Evolutionary conservation across 371 early-diverging fungal species (phyloP), one percentile per base, ranked within the genome.

Genomic region (Dinochytrium kinnereticum): DNA sequence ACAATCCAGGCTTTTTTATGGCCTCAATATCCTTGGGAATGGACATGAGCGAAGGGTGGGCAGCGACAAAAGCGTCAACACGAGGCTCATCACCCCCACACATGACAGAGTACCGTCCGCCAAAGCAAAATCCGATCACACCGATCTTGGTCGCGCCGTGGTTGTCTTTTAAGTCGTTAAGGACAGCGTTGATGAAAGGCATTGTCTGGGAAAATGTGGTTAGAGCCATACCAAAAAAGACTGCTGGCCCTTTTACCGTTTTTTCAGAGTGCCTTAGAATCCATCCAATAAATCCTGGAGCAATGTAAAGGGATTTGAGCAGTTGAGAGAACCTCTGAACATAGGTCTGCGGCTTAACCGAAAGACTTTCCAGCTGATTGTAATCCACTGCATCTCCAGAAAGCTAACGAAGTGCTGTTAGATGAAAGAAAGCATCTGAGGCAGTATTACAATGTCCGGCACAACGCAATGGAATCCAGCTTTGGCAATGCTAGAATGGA

Each of bases 121-220:
- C 71, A 51, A 68, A 68, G 44, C 68, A 68, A 30, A 31, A 68
- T 33, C 68, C 68, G 2, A 68, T 15, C 5, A 51, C 64, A 28
- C 71, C 71, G 51, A 71, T 51, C 34, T 71, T 71, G 26, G 64
- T 15, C 1, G 71, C 71, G n/a, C 40, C 40, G 38, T 24, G 61
- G 40, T 31, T 44, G 28, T n/a, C 30, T 37, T 64, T 59, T n/a
- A 71, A 13, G 34, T 71, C 71, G 13, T 71, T 64, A 31, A 71
- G 65, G 10, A 71, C 71, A 31, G 61, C 64, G 36, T 64, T 64
- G 50, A 71, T 26, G n/a, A 53, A 2, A 5, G 71, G 71, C 34
- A 71, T 19, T 10, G 64, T 64, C 64, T 68, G 33, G n/a, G n/a
- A n/a, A n/a, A n/a, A n/a, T n/a, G n/a, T n/a, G n/a, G n/a, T n/a